These are phyloP conservation scores for Pythium oligandrum DNA, from an alignment of 352 stramenopile species.

Conservation along the genomic window DNA sequence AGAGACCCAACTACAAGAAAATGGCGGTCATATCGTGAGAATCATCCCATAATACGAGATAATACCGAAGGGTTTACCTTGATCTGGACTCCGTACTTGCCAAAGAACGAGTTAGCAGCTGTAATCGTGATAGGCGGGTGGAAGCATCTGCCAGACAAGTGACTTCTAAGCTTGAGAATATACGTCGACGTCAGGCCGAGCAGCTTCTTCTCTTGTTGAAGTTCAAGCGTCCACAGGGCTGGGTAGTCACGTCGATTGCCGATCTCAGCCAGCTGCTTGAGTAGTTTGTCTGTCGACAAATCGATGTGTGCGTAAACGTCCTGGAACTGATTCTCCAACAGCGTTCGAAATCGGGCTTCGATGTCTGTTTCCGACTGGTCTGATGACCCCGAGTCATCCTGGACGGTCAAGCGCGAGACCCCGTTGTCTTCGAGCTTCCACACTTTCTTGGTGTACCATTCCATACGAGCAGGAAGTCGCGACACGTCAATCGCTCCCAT, in stretches of 20 bases:
- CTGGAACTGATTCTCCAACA: background rate
- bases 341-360: background rate
- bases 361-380: background rate
- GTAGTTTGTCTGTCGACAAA: background rate
- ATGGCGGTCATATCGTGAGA: background rate
- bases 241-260: constrained; percentile 9
- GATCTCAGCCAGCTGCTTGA: background rate
- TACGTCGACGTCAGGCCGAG: background rate
- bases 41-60: background rate
- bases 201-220: background rate
- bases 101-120: constrained; percentile 4
- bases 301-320: constrained; percentile 1
- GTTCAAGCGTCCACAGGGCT: constrained; percentile 8
- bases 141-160: constrained; percentile 10
- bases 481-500: background rate
- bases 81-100: constrained; percentile 5
- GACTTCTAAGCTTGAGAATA: constrained; percentile 3
- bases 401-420: too few relatives aligned
- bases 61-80: constrained; percentile 4
- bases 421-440: background rate
- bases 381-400: too few relatives aligned
- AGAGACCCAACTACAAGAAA: background rate
- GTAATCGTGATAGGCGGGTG: constrained; percentile 6
- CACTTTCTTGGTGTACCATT: constrained; percentile 1
- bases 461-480: background rate